phyloP scores from a whole-genome alignment of 768 basidiomycete species.

The Psilocybe tampanensis region DNA sequence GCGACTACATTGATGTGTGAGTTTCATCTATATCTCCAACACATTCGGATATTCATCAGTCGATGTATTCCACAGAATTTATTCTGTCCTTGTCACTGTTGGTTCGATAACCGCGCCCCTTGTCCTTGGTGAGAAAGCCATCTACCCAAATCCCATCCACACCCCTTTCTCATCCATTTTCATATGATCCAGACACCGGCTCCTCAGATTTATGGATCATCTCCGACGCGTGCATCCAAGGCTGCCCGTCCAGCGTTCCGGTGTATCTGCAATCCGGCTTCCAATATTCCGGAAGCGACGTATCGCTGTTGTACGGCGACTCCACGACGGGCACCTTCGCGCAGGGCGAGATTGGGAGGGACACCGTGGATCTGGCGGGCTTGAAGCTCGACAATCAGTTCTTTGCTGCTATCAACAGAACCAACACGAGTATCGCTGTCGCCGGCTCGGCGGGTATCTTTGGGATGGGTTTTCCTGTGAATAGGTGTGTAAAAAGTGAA shows the following conservation, averaged over 20 bases:
- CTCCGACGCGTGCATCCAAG: constrained; percentile 55
- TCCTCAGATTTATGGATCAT: constrained; percentile 80
- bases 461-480: constrained; percentile 74
- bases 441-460: constrained; percentile 68
- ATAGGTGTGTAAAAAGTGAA: constrained; percentile 69
- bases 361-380: constrained; percentile 56
- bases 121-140: constrained; percentile 52
- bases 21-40: constrained; percentile 18
- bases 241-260: constrained; percentile 38
- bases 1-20: constrained; percentile 66
- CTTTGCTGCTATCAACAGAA: constrained; percentile 68
- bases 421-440: constrained; percentile 62
- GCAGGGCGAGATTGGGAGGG: constrained; percentile 61
- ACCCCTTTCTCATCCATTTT: background rate
- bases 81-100: constrained; percentile 61
- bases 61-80: constrained; percentile 44
- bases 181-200: constrained; percentile 59
- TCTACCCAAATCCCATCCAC: background rate
- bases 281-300: constrained; percentile 46
- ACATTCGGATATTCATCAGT: background rate
- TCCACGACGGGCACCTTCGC: constrained; percentile 72
- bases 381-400: constrained; percentile 52
- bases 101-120: constrained; percentile 56
- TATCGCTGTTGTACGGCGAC: constrained; percentile 66
- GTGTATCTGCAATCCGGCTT: constrained; percentile 57